Evolutionary conservation across 1,284 basidiomycete species (phyloP).

Genomic region (Paramarasmius palmivorus): DNA sequence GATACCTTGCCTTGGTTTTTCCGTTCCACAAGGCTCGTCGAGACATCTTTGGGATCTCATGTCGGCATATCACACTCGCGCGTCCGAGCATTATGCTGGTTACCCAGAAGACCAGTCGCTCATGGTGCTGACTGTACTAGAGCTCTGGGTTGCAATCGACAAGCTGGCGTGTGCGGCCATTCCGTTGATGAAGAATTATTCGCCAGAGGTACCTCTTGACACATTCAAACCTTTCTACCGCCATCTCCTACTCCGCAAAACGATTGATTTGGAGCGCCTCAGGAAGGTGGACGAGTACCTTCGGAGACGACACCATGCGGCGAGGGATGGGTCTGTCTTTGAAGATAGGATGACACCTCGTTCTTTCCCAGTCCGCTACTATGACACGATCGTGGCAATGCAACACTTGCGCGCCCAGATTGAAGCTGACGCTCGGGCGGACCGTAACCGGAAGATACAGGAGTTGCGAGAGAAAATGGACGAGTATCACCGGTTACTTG

Average conservation of each 20-base stretch:
- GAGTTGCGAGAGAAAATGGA: not conserved
- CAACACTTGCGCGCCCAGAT: not conserved
- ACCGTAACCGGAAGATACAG: not conserved
- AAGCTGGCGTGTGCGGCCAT: not conserved
- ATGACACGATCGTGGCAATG: not conserved
- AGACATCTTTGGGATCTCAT: too few relatives aligned
- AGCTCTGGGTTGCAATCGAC: constrained; percentile 7
- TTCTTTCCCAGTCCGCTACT: not conserved
- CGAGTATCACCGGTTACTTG: not conserved
- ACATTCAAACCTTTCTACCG: not conserved
- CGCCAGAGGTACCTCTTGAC: not conserved
- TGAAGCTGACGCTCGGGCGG: not conserved
- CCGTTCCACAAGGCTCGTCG: too few relatives aligned
- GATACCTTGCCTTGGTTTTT: too few relatives aligned
- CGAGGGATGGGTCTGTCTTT: not conserved
- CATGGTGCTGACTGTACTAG: constrained; percentile 7
- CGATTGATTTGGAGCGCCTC: not conserved
- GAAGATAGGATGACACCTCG: not conserved
- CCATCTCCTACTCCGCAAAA: not conserved
- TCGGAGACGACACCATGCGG: not conserved
- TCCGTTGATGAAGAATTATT: not conserved
- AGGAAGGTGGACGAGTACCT: not conserved
- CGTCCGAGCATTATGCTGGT: not conserved
- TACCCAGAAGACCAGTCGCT: constrained; percentile 4
- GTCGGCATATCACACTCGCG: too few relatives aligned